phyloP scores from a whole-genome alignment of 306 rosid species.

The Sophora flavescens region DNA sequence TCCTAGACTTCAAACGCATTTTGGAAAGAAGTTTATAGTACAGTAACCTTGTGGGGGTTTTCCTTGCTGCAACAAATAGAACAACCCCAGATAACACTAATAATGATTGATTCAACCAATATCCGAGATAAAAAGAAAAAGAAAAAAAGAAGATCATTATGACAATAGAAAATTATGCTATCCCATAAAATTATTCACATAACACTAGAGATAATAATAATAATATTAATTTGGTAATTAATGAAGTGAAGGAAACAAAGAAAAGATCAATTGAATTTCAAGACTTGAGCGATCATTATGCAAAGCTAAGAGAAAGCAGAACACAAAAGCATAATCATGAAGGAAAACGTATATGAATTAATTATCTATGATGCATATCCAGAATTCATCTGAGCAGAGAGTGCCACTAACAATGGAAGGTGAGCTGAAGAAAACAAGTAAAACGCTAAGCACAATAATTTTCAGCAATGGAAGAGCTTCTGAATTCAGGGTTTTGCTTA shows the following conservation, averaged over 20 bases:
- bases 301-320: background rate
- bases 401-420: background rate
- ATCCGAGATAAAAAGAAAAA: background rate
- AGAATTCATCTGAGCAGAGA: background rate
- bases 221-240: background rate
- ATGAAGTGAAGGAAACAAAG: background rate
- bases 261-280: background rate
- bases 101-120: background rate
- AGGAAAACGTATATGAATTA: background rate
- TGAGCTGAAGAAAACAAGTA: too few species aligned
- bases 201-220: background rate
- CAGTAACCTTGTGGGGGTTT: background rate
- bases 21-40: background rate
- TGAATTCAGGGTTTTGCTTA: slow-evolving; percentile 24
- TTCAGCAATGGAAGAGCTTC: background rate
- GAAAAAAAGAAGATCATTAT: background rate
- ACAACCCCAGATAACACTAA: background rate
- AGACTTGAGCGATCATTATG: background rate
- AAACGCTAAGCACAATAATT: background rate
- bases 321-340: background rate
- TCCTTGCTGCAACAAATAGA: background rate
- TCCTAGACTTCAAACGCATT: background rate
- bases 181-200: background rate
- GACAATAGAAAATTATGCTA: background rate
- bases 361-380: background rate